phyloP scores from a whole-genome alignment of 768 basidiomycete species.

The Panellus pusillus region DNA sequence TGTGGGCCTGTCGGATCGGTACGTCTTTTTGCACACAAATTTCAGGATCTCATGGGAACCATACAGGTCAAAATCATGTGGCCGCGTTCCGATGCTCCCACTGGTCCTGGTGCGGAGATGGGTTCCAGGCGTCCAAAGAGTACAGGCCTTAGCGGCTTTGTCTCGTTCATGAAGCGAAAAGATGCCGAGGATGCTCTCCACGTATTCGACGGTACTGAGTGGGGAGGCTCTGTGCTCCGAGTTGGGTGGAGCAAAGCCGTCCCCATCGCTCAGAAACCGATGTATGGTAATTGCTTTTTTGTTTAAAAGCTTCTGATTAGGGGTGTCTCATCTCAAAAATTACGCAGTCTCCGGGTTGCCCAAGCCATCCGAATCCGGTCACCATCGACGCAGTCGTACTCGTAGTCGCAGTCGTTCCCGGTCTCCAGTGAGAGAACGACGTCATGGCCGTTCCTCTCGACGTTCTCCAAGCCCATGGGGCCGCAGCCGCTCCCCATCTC shows the following conservation, averaged over 20 bases:
- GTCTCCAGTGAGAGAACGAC: conserved; percentile 26
- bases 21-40: conserved; percentile 26
- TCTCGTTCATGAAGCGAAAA: conserved; percentile 91
- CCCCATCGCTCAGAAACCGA: conserved; percentile 72
- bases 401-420: conserved; percentile 42
- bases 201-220: conserved; percentile 90
- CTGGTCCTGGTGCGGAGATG: conserved; percentile 75
- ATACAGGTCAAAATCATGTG: conserved; percentile 94
- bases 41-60: not conserved
- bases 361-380: conserved; percentile 22
- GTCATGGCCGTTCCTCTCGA: conserved; percentile 39
- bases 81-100: conserved; percentile 80
- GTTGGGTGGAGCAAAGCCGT: conserved; percentile 99
- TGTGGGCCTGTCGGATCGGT: conserved; percentile 93
- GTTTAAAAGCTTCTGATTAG: not conserved
- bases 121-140: conserved; percentile 70
- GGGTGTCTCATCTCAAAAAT: not conserved
- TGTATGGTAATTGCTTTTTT: conserved; percentile 61
- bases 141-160: conserved; percentile 89
- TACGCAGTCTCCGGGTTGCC: conserved; percentile 14
- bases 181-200: conserved; percentile 89
- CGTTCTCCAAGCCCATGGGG: conserved; percentile 51
- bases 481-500: conserved; percentile 45
- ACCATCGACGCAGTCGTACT: conserved; percentile 25
- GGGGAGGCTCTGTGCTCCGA: conserved; percentile 85